These are phyloP conservation scores for Paecilomyces dactylethromorphus DNA, from an alignment of 2,329 filamentous ascomycete genomes.

Conservation along the genomic window DNA sequence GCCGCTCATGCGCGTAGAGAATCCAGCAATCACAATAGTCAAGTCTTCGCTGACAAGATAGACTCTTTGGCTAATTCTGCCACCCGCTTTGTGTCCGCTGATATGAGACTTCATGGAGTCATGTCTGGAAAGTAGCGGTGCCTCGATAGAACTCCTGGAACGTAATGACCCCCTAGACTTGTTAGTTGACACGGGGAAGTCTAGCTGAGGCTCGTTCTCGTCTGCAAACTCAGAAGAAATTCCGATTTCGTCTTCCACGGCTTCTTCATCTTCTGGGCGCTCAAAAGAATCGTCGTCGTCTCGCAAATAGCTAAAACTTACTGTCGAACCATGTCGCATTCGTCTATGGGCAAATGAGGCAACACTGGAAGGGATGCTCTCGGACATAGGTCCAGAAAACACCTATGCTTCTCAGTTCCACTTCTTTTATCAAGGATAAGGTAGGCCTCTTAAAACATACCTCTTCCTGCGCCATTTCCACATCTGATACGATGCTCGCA, in stretches of 20 bases:
- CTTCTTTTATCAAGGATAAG: background rate
- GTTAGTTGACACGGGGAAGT: slow-evolving; percentile 24
- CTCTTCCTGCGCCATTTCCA: slow-evolving; percentile 98
- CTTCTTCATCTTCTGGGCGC: slow-evolving; percentile 42
- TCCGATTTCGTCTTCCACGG: slow-evolving; percentile 38
- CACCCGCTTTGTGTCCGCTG: slow-evolving; percentile 54
- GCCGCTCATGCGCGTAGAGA: slow-evolving; percentile 68
- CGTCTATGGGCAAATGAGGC: slow-evolving; percentile 87
- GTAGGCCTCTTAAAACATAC: slow-evolving; percentile 40
- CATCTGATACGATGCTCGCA: slow-evolving; percentile 79
- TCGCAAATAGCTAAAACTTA: slow-evolving; percentile 84
- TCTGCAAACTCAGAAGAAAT: slow-evolving; percentile 35
- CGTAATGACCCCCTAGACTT: slow-evolving; percentile 28
- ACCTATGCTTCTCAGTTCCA: slow-evolving; percentile 41
- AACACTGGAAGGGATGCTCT: slow-evolving; percentile 89
- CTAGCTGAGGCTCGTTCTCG: slow-evolving; percentile 33
- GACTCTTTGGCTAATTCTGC: slow-evolving; percentile 76
- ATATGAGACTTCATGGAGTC: slow-evolving; percentile 64
- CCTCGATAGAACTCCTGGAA: slow-evolving; percentile 41
- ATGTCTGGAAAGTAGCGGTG: slow-evolving; percentile 62
- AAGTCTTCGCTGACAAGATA: slow-evolving; percentile 91
- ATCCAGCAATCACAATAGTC: slow-evolving; percentile 88
- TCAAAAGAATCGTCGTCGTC: slow-evolving; percentile 58
- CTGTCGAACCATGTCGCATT: slow-evolving; percentile 69
- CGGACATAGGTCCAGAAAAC: slow-evolving; percentile 86